A percentile compares a stretch with the other conserved stretches of the same genome.
These are phyloP conservation scores for Sporothrix pseudoabietina DNA, from an alignment of 2,329 filamentous ascomycete genomes.

Conservation along the genomic window DNA sequence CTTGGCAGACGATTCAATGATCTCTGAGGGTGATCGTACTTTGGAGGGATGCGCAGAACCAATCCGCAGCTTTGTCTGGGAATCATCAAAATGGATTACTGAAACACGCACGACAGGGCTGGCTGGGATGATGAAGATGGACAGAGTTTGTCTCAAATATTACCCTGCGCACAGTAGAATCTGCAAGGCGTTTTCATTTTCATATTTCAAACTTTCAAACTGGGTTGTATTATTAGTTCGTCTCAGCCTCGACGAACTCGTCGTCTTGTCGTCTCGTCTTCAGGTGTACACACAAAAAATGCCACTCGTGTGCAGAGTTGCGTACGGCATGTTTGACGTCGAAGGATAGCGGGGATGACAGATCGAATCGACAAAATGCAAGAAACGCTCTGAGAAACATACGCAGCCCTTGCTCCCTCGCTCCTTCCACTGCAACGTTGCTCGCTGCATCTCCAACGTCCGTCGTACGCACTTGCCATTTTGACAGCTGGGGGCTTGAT, in stretches of 20 bases:
- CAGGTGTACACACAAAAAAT: not conserved
- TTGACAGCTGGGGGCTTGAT: not conserved
- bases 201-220: not conserved
- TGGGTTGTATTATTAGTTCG: not conserved
- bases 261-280: not conserved
- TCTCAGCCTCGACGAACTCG: not conserved
- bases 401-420: not conserved
- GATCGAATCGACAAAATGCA: not conserved
- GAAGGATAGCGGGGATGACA: not conserved
- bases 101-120: not conserved
- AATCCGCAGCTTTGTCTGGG: not conserved
- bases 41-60: not conserved
- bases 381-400: not conserved
- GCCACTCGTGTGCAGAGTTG: too few relatives aligned
- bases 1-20: not conserved
- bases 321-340: not conserved
- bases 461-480: not conserved
- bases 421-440: not conserved
- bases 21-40: not conserved
- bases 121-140: not conserved
- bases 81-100: not conserved
- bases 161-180: not conserved
- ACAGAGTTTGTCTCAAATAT: not conserved
- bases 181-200: not conserved
- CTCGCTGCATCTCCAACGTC: not conserved